A percentile compares a stretch with the other conserved stretches of the same genome.
phyloP scores from a whole-genome alignment of 1,139 yeast genomes.

The Diutina ranongensis region DNA sequence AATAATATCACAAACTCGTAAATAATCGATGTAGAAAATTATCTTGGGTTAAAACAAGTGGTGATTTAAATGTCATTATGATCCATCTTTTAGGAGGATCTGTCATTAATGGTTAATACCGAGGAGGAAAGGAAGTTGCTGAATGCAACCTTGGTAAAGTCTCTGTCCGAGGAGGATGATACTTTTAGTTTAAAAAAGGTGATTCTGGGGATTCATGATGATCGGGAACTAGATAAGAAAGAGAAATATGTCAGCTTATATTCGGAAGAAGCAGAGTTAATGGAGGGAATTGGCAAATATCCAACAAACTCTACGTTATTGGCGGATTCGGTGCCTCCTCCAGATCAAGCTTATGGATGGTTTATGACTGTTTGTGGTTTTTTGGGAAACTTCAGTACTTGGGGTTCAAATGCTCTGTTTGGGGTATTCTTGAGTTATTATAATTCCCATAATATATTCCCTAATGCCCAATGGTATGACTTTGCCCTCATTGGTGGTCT shows the following conservation, averaged over 20 bases:
- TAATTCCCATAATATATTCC: slow-evolving; percentile 31
- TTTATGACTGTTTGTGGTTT: slow-evolving; percentile 35
- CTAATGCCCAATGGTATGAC: slow-evolving; percentile 47
- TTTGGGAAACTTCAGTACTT: slow-evolving; percentile 39
- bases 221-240: slow-evolving; percentile 15
- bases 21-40: too few relatives aligned
- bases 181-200: too few relatives aligned
- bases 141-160: too few relatives aligned
- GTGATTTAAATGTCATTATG: too few relatives aligned
- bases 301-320: too few relatives aligned
- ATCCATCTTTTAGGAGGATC: too few relatives aligned
- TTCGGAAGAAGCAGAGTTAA: slow-evolving; percentile 9
- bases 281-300: too few relatives aligned
- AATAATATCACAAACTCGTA: too few relatives aligned
- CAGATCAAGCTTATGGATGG: slow-evolving; percentile 66
- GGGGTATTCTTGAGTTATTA: slow-evolving; percentile 60
- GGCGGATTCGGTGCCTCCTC: slow-evolving; percentile 10
- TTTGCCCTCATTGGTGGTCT: slow-evolving; percentile 65
- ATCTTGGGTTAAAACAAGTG: too few relatives aligned
- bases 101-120: too few relatives aligned
- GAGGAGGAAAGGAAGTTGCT: too few relatives aligned
- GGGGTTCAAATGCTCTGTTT: slow-evolving; percentile 67
- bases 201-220: slow-evolving; percentile 23
- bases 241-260: slow-evolving; percentile 8
- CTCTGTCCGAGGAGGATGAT: too few relatives aligned